Evolutionary conservation across 164 flowering plant species (phyloP), one percentile per base, ranked within the genome.

Genomic region (Berberis thunbergii): DNA sequence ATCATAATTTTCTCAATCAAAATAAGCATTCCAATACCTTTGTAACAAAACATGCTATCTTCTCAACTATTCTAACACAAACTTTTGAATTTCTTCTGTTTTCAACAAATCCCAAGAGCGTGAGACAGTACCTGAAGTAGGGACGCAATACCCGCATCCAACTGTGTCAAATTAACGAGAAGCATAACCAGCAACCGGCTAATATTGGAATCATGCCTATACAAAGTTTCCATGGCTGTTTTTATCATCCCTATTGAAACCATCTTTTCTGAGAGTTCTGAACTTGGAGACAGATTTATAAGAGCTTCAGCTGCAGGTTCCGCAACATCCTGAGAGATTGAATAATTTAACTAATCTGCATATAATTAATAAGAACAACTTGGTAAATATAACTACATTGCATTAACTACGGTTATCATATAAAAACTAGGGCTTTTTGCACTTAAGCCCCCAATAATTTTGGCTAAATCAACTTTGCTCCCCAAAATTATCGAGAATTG

Each of bases 251-350:
- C 93, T 71, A 76, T 72, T 12, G 75, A 67, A 60, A 89, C 79
- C 96, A 91, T 87, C 82, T 85, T 81, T 58, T 65, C 79, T 13
- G 95, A 84, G 26, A 86, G 52, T 44, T 79, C 83, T 48, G 87
- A 67, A 65, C 81, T 77, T 69, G 84, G 96, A 2, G 99, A 94
- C 61, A 94, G 78, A 78, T 91, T 94, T 55, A 94, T 74, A 67
- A 94, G 90, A 65, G 93, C 87, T 78, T 91, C 81, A 2, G 86
- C 96, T 4, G 97, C 97, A 53, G 89, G 96, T 74, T 87, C 93
- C 0, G 96, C 81, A 57, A 94, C 74, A 61, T 87, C 99, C 99
- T 88, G 84, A 55, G 61, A 65, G 12, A 3, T 39, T 41, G 39
- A 39, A 40, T 3, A 39, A 45, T 7, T 3, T 59, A 12, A 10